Conservation (phyloP, 1,139 yeast species). For the Pichia cactophila region DNA sequence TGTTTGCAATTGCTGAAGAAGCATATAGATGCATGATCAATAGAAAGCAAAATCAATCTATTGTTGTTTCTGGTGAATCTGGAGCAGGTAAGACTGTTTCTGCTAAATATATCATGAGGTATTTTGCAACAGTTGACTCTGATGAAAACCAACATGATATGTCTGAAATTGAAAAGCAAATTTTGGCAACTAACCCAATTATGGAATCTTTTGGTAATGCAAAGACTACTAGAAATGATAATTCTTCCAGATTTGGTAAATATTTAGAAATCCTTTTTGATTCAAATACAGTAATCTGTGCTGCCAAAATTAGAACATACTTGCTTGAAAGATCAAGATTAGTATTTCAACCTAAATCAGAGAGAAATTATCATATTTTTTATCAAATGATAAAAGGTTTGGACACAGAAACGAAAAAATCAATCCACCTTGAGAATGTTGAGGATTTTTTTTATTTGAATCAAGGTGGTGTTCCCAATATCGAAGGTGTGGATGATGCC, state of each 20-base stretch:
- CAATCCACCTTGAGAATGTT: conserved; percentile 55
- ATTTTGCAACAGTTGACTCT: conserved; percentile 85
- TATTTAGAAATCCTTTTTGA: conserved; percentile 87
- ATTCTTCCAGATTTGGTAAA: conserved; percentile 95
- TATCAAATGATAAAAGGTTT: conserved; percentile 86
- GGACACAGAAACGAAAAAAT: conserved; percentile 47
- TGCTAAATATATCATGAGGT: conserved; percentile 96
- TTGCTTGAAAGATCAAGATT: conserved; percentile 87
- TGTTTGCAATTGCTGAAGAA: conserved; percentile 96
- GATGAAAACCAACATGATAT: conserved; percentile 54
- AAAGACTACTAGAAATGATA: conserved; percentile 93
- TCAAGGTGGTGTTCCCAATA: conserved; percentile 77
- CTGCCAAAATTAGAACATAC: conserved; percentile 91
- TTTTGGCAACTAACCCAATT: conserved; percentile 93
- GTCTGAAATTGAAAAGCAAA: conserved; percentile 90
- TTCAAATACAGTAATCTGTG: conserved; percentile 66
- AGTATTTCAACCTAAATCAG: conserved; percentile 83
- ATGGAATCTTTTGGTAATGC: conserved; percentile 99
- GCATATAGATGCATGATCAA: conserved; percentile 94
- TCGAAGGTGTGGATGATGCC: conserved; percentile 76
- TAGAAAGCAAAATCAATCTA: conserved; percentile 81
- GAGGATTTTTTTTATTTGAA: conserved; percentile 75
- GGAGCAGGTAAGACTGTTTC: conserved; percentile 99
- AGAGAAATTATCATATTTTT: conserved; percentile 92
- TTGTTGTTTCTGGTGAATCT: conserved; percentile 95